A percentile compares a stretch with the other conserved stretches of the same genome.
Conservation (phyloP, 352 stramenopile species). For the Globisporangium nunn region DNA sequence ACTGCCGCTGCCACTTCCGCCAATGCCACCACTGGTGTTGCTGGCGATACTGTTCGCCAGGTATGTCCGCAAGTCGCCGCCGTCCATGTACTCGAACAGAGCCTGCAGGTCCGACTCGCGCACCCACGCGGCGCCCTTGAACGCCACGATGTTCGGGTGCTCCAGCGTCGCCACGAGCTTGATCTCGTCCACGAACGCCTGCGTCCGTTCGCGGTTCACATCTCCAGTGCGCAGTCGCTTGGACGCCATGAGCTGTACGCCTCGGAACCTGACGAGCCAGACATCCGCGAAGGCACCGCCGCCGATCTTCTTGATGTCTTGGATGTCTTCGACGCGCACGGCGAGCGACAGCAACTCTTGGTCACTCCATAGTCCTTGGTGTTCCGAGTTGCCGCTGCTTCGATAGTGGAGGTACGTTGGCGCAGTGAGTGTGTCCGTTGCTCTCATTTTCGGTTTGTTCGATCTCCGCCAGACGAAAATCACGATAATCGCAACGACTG, state of each 20-base stretch:
- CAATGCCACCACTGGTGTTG: too few species aligned
- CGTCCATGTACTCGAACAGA: conserved; percentile 63
- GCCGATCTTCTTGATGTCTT: conserved; percentile 43
- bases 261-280: conserved; percentile 39
- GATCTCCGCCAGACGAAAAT: conserved; percentile 1
- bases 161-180: conserved; percentile 53
- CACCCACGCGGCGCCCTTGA: conserved; percentile 61
- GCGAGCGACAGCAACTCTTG: conserved; percentile 41
- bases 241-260: conserved; percentile 29
- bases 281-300: conserved; percentile 38
- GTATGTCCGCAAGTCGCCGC: conserved; percentile 47
- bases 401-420: too few species aligned
- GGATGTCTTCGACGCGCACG: conserved; percentile 36
- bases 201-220: conserved; percentile 25
- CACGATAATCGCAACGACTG: background rate
- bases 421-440: too few species aligned
- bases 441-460: background rate
- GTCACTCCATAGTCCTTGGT: conserved; percentile 33
- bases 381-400: too few species aligned
- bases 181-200: conserved; percentile 61
- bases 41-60: conserved; percentile 10
- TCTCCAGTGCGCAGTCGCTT: conserved; percentile 45
- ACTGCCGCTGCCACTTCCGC: background rate
- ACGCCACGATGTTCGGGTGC: conserved; percentile 55
- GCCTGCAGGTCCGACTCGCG: conserved; percentile 45